phyloP scores from a whole-genome alignment of 169 alveolate species.

The Theileria parva region DNA sequence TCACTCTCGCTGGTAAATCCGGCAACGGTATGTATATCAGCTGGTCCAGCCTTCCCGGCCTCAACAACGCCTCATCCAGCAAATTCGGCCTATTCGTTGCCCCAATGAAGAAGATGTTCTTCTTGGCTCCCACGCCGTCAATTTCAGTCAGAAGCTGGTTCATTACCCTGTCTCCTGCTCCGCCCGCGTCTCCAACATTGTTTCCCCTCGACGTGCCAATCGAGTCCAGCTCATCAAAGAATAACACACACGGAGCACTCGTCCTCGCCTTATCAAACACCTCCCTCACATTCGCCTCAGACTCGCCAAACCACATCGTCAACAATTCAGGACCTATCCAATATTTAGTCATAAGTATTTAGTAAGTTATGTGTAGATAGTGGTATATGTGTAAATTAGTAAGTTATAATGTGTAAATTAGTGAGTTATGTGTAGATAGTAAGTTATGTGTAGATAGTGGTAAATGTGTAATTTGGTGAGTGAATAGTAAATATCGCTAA shows the following conservation, averaged over 20 bases:
- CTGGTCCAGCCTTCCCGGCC: slow-evolving; percentile 99
- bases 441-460: background rate
- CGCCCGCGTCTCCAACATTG: slow-evolving; percentile 94
- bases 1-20: slow-evolving; percentile 95
- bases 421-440: too few relatives aligned
- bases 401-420: too few relatives aligned
- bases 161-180: slow-evolving; percentile 99
- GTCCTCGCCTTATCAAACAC: slow-evolving; percentile 99
- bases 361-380: background rate
- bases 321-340: slow-evolving; percentile 91
- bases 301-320: slow-evolving; percentile 99
- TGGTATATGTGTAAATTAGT: background rate
- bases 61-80: slow-evolving; percentile 97
- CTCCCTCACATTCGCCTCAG: slow-evolving; percentile 99
- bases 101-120: slow-evolving; percentile 98
- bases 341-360: too few relatives aligned
- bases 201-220: slow-evolving; percentile 97
- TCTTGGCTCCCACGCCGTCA: slow-evolving; percentile 99
- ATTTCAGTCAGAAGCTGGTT: slow-evolving; percentile 99
- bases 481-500: too few relatives aligned
- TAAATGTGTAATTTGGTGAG: background rate
- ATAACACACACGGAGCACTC: slow-evolving; percentile 99
- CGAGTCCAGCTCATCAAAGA: slow-evolving; percentile 99
- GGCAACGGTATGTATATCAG: slow-evolving; percentile 99
- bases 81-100: slow-evolving; percentile 99